phyloP scores from a whole-genome alignment of 108 stramenopile genomes.

The Cyclotella sp. region DNA sequence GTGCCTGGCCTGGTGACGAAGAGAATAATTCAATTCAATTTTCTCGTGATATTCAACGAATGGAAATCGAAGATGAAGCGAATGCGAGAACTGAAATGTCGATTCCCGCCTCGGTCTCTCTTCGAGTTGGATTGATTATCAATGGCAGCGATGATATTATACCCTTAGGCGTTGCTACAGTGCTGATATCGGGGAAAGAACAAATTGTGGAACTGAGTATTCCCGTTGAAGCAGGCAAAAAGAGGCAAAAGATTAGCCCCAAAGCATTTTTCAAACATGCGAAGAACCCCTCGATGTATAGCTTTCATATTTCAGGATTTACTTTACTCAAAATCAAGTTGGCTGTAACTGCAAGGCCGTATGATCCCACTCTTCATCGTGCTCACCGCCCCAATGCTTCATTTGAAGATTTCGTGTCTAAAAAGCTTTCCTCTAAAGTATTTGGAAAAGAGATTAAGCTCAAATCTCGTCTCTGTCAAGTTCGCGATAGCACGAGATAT shows the following conservation, averaged over 20 bases:
- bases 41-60: conserved; percentile 4
- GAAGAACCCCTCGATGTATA: not conserved
- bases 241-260: not conserved
- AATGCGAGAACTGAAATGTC: conserved; percentile 3
- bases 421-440: not conserved
- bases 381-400: not conserved
- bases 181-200: conserved; percentile 15
- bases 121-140: conserved; percentile 24
- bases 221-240: conserved; percentile 7
- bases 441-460: not conserved
- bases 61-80: not conserved
- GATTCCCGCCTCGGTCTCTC: conserved; percentile 16
- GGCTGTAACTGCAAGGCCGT: conserved; percentile 10
- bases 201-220: conserved; percentile 1
- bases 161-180: conserved; percentile 29
- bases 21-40: not conserved
- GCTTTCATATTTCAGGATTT: conserved; percentile 12
- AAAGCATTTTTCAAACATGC: not conserved
- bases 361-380: not conserved
- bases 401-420: not conserved
- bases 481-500: not conserved
- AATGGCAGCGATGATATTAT: conserved; percentile 11
- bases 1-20: conserved; percentile 10
- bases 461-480: not conserved
- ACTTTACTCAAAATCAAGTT: conserved; percentile 31